Evolutionary conservation across 1,284 basidiomycete genomes (phyloP).

Genomic region (Bjerkandera adusta): DNA sequence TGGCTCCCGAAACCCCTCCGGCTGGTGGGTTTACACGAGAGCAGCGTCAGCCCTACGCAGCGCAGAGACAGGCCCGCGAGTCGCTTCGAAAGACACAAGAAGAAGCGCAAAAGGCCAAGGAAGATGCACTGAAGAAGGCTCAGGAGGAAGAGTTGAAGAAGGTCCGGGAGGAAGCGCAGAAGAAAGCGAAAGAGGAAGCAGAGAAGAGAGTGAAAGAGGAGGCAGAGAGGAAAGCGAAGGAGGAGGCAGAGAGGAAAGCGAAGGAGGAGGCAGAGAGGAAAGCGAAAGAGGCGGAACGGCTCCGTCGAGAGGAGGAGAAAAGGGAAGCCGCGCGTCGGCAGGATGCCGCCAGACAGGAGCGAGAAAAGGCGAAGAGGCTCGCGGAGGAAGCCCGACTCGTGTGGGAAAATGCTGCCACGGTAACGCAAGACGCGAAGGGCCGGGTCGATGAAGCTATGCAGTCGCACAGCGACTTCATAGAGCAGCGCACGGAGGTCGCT

Average conservation of each 20-base stretch:
- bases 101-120: neutral
- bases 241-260: neutral
- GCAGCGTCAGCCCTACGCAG: neutral
- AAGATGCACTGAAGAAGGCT: slow-evolving; percentile 1
- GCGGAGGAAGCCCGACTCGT: neutral
- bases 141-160: slow-evolving; percentile 3
- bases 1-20: neutral
- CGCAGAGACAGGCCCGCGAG: neutral
- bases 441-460: neutral
- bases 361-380: neutral
- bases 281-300: neutral
- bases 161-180: too few relatives aligned
- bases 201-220: too few relatives aligned
- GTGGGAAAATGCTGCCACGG: neutral
- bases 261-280: neutral
- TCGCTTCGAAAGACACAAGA: neutral
- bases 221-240: neutral
- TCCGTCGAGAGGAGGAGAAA: neutral
- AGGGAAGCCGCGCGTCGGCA: too few relatives aligned
- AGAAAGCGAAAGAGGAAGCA: neutral
- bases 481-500: neutral
- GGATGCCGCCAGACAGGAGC: neutral
- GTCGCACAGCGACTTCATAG: neutral
- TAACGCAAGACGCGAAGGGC: neutral
- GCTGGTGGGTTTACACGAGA: neutral